Base-by-base conservation (phyloP, 2,329 filamentous ascomycete species). In the Epichloe elymi region DNA sequence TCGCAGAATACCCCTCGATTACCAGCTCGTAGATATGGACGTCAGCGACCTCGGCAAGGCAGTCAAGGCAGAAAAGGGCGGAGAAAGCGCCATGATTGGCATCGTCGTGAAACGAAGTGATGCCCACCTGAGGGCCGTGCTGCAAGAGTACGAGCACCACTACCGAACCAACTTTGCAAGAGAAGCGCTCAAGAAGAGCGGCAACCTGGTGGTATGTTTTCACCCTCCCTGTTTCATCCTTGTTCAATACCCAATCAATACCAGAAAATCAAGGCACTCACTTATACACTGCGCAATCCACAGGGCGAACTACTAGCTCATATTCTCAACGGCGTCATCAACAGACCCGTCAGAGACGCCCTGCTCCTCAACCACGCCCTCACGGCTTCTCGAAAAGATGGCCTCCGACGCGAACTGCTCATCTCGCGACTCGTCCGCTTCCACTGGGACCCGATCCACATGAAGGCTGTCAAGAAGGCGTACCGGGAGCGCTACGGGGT, bases 241-340 rank as follows among this genome's bases (percentile, higher is more conserved):
- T 30, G 36, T 46, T n/a, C 8, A 0, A n/a, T 39, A 7, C 4
- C 4, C 30, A 30, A 30, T 30, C 30, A 30, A 4, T 30, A 11
- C 30, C 8, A 10, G 30, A 30, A 30, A 30, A 11, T 30, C 8
- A 30, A 30, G 10, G 30, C 10, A 30, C 30, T 30, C 30, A 4
- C 30, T 11, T 4, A 30, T 11, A 11, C 30, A 11, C 10, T 30
- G 30, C 10, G 11, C 30, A 30, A 30, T 11, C 7, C 5, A 46
- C 58, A 96, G 90, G 93, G 93, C 56, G 93, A 98, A 71, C 82
- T 95, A 19, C 81, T 97, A 38, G 88, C 89, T 0, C 93, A 97
- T 67, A 88, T 97, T 59, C 83, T 98, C 62, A 96, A 97, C 69
- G 93, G 93, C 61, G 83, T 95, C 52, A 95, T 97, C 71, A 97